Conservation (phyloP, 768 basidiomycete species). For the Saitozyma podzolica region DNA sequence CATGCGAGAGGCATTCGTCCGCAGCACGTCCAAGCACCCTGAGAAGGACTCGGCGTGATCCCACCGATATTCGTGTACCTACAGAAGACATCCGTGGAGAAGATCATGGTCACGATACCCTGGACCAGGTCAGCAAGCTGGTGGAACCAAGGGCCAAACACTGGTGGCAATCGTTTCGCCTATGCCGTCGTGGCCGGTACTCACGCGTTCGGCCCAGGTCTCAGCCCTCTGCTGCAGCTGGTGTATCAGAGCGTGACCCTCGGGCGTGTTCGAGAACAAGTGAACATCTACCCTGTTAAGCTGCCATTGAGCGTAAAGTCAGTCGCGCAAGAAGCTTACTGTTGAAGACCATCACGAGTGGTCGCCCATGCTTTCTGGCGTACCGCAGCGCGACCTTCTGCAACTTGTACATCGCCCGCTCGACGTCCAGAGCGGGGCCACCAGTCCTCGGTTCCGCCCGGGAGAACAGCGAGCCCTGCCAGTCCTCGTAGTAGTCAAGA, state of each 20-base stretch:
- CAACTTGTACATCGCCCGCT: constrained; percentile 80
- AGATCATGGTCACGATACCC: constrained; percentile 75
- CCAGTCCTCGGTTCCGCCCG: constrained; percentile 80
- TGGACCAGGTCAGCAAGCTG: constrained; percentile 5
- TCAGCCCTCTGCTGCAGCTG: constrained; percentile 85
- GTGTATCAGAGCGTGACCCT: constrained; percentile 73
- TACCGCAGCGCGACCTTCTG: constrained; percentile 73
- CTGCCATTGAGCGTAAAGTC: neutral
- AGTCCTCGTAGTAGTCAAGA: constrained; percentile 73
- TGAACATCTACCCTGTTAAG: constrained; percentile 44
- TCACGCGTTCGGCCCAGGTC: constrained; percentile 77
- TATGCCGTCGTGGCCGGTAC: constrained; percentile 22
- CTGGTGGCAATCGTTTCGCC: neutral
- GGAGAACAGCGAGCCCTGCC: constrained; percentile 69
- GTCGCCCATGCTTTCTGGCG: constrained; percentile 62
- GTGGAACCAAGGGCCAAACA: neutral
- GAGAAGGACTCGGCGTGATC: neutral
- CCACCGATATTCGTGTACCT: neutral
- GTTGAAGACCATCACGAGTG: constrained; percentile 77
- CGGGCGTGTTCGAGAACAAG: constrained; percentile 64
- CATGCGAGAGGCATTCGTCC: constrained; percentile 73
- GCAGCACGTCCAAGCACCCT: constrained; percentile 48
- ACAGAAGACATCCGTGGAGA: constrained; percentile 79
- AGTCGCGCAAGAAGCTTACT: constrained; percentile 58
- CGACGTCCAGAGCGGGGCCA: constrained; percentile 77